Base-by-base conservation (phyloP, 208 protist species). In the Endotrypanum monterogeii region DNA sequence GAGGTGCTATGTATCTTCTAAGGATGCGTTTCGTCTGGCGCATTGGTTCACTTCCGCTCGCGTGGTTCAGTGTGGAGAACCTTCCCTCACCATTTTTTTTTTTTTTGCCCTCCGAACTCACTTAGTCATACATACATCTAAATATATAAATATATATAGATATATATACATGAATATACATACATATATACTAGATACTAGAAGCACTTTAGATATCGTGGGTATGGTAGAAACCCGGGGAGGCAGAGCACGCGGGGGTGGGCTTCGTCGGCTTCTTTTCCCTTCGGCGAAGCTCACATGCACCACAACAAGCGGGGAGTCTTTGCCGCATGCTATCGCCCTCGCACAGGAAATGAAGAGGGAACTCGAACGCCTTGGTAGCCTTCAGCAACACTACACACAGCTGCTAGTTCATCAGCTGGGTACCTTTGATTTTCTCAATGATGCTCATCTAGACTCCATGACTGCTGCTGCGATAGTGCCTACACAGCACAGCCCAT, bases 291-390 rank as follows among this genome's bases (percentile, higher is more conserved):
- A 25, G 35, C 30, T 25, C n/a, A 37, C 20, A 16, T 14, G 58
- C 30, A n/a, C 35, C 41, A 23, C n/a, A 25, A 50, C n/a, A 23
- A 46, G 62, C 50, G 20, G 50, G 12, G 62, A 11, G 12, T 6
- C 67, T 18, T 51, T 72, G 58, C 70, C 70, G 16, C 69, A 75
- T 39, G 76, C 70, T 18, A 56, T 57, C 6, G 61, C 70, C 65
- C 46, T 80, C n/a, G 69, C 76, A 1, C 54, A 67, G 35, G 70
- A 80, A 56, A 32, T 80, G 5, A 63, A 71, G 2, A 67, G 9
- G 2, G 76, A 80, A 54, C 37, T 80, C 46, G 63, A 51, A 55
- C 65, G 48, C 18, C 70, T 80, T 8, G 76, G 75, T n/a, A 48
- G 54, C 7, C 51, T 80, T 30, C 70, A 80, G 20, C 70, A 67